Evolutionary conservation across 2,329 filamentous ascomycete species (phyloP), one percentile per base, ranked within the genome.

Genomic region (Aspergillus awamori): DNA sequence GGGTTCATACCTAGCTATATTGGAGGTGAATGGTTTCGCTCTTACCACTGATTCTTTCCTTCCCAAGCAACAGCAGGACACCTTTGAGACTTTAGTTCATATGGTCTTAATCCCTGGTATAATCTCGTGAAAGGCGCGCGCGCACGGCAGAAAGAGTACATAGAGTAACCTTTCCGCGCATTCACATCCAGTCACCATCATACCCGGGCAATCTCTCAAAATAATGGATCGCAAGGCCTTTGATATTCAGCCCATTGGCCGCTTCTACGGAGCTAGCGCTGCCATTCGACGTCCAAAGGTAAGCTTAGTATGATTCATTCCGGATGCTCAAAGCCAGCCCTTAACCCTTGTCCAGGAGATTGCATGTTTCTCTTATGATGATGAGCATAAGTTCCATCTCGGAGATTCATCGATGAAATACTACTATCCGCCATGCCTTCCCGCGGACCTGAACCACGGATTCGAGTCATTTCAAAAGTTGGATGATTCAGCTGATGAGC

Each of bases 301-400:
- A 77, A 17, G 55, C 38, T 53, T 36, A 17, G 24, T 33, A 48
- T 48, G 51, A 58, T 17, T 38, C 13, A 20, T 52, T 26, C 30
- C 26, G 5, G 4, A 33, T 45, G 6, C 33, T 10, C n/a, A 10
- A 26, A 15, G 2, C 17, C 39, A 20, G 13, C 28, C 58, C 28
- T 55, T 67, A 63, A 65, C 53, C 33, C 17, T 43, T n/a, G n/a
- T 8, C 15, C 60, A 94, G 89, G 95, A 99, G 81, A 91, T 99
- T 66, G 86, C 94, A 4, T 92, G 85, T 77, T 99, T 98, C 79
- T 98, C 94, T 8, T 98, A 95, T 77, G 92, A 98, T 74, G 86
- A 93, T 48, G 81, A 93, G 28, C 95, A 94, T 74, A 77, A 86
- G 57, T 93, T 93, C 70, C 88, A 83, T 53, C 85, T 89, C 3